Base-by-base conservation (phyloP, 345 rosid species). In the Populus deltoides region DNA sequence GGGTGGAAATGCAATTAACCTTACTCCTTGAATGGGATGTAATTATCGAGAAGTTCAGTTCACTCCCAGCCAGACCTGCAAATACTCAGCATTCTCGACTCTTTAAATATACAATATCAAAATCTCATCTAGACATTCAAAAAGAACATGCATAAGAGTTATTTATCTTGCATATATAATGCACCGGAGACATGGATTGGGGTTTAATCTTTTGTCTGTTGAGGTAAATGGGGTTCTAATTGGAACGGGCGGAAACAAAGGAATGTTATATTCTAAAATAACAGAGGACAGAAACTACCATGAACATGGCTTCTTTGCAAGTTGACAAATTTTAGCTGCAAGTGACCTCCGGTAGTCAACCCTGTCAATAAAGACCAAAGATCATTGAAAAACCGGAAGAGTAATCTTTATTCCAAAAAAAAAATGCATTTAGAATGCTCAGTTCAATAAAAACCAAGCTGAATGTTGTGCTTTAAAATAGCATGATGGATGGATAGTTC, bases 281-380 rank as follows among this genome's bases (percentile, higher is more conserved):
- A 65, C 57, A 31, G 41, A 59, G 70, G 43, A 38, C 35, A 5
- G 33, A 47, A n/a, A 12, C 7, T 78, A 78, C 71, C 75, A 43
- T 33, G 49, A 68, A 27, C 25, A 55, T 31, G 68, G 29, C 77
- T 53, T 20, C 45, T 55, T 41, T 55, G 68, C 33, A 39, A 22
- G 68, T 67, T 53, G 31, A 55, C 73, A 67, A 53, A 66, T 73
- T 79, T 79, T 20, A 72, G 67, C 15, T 66, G 77, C 61, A 55
- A 67, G 51, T 73, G 24, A 65, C 66, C 72, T 24, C 76, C 72
- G 57, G 57, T 29, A 39, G 73, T 10, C 43, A 41, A 22, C 13
- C 81, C 81, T 79, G 25, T 57, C 1, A n/a, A 45, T 22, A 15
- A 68, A 1, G 18, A 73, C 16, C 13, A 78, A 55, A 51, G 7